Conservation (phyloP, 352 stramenopile species). For the Pythium phragmitis region DNA sequence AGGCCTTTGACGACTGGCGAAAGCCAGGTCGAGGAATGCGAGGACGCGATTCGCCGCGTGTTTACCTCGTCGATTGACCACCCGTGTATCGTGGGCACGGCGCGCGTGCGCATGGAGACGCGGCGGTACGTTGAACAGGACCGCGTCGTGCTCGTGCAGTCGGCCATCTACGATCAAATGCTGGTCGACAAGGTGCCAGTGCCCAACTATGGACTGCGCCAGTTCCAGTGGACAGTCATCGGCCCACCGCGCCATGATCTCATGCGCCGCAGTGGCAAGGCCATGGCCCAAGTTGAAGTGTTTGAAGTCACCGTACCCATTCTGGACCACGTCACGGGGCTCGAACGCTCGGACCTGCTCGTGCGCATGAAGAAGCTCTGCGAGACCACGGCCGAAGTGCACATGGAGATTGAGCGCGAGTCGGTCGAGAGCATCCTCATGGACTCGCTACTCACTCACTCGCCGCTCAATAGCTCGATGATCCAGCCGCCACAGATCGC, state of each 20-base stretch:
- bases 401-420: constrained; percentile 20
- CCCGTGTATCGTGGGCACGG: not conserved
- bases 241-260: constrained; percentile 10
- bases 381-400: constrained; percentile 9
- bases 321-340: constrained; percentile 17
- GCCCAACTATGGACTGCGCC: constrained; percentile 9
- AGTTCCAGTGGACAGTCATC: constrained; percentile 25
- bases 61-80: constrained; percentile 14
- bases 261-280: constrained; percentile 11
- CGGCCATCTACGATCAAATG: constrained; percentile 15
- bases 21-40: constrained; percentile 12
- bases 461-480: constrained; percentile 3
- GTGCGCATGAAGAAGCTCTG: constrained; percentile 5
- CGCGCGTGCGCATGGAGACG: constrained; percentile 21
- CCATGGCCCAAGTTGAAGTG: constrained; percentile 19
- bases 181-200: constrained; percentile 1
- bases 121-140: constrained; percentile 13
- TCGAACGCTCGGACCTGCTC: constrained; percentile 7
- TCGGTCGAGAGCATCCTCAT: constrained; percentile 23
- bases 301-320: constrained; percentile 22
- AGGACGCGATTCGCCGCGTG: constrained; percentile 15
- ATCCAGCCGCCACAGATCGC: constrained; percentile 1
- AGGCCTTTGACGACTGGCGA: not conserved
- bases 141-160: constrained; percentile 20
- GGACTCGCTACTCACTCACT: constrained; percentile 13